Evolutionary conservation across 805 yeast species (phyloP).

Genomic region (Hanseniaspora thailandica): DNA sequence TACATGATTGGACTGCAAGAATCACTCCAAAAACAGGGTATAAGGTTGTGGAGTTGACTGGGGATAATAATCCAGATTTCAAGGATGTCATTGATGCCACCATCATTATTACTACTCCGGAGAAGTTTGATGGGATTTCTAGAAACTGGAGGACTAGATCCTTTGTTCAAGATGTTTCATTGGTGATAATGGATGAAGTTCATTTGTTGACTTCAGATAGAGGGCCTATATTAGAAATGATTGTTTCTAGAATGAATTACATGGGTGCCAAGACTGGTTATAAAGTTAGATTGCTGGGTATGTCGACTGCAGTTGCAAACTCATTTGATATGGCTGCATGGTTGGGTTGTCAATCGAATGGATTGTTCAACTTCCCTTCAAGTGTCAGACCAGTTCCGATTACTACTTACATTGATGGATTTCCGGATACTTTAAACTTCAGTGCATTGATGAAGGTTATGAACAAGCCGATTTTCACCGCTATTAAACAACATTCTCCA

Average conservation of each 20-base stretch:
- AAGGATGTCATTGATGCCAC: slow-evolving; percentile 74
- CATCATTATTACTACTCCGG: slow-evolving; percentile 86
- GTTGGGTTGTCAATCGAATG: slow-evolving; percentile 73
- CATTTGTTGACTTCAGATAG: slow-evolving; percentile 94
- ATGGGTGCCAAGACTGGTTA: slow-evolving; percentile 58
- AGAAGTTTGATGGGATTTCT: slow-evolving; percentile 94
- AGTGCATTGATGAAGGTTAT: slow-evolving; percentile 64
- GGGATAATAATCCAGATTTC: slow-evolving; percentile 84
- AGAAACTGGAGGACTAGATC: slow-evolving; percentile 81
- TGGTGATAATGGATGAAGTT: slow-evolving; percentile 89
- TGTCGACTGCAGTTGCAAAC: slow-evolving; percentile 89
- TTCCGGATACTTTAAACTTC: slow-evolving; percentile 65
- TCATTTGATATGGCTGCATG: slow-evolving; percentile 90
- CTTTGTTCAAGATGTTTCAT: slow-evolving; percentile 67
- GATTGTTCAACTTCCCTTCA: slow-evolving; percentile 89
- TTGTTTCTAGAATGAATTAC: slow-evolving; percentile 73
- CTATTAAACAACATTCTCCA: slow-evolving; percentile 85
- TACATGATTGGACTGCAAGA: slow-evolving; percentile 72
- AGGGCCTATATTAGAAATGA: slow-evolving; percentile 92
- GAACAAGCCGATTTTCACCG: slow-evolving; percentile 72
- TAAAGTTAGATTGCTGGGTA: slow-evolving; percentile 79
- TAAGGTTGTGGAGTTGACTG: slow-evolving; percentile 77
- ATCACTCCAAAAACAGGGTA: slow-evolving; percentile 87
- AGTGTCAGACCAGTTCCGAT: slow-evolving; percentile 91
- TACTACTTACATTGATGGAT: slow-evolving; percentile 79